Evolutionary conservation across 1,284 basidiomycete genomes (phyloP).

Genomic region (Ustilago hordei): DNA sequence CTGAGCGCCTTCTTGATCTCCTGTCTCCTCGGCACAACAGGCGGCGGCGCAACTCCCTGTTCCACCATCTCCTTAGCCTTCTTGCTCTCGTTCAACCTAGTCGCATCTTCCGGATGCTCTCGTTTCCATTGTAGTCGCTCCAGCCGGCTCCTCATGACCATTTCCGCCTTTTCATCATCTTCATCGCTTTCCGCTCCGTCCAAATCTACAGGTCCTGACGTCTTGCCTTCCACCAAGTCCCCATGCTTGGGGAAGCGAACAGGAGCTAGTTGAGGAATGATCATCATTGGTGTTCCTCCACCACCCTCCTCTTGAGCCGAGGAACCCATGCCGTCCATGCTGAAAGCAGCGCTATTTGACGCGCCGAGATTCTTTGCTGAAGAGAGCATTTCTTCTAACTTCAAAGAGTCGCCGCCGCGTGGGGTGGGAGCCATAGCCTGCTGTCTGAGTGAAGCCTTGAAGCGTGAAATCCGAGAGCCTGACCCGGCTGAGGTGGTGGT

Average conservation of each 20-base stretch:
- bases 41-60: slow-evolving; percentile 22
- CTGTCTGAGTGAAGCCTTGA: slow-evolving; percentile 49
- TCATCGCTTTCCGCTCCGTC: slow-evolving; percentile 58
- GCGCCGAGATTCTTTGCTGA: slow-evolving; percentile 46
- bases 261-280: slow-evolving; percentile 54
- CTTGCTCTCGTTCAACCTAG: slow-evolving; percentile 19
- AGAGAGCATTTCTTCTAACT: slow-evolving; percentile 41
- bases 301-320: background rate
- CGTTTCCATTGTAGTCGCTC: slow-evolving; percentile 42
- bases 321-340: slow-evolving; percentile 29
- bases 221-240: slow-evolving; percentile 34
- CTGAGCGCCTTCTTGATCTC: background rate
- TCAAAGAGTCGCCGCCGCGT: slow-evolving; percentile 8
- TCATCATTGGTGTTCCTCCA: slow-evolving; percentile 44
- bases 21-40: slow-evolving; percentile 8
- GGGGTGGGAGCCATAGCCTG: background rate
- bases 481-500: slow-evolving; percentile 12
- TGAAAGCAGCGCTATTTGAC: slow-evolving; percentile 9
- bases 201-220: slow-evolving; percentile 42
- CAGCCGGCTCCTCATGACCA: slow-evolving; percentile 55
- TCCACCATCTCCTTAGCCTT: slow-evolving; percentile 18
- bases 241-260: slow-evolving; percentile 52
- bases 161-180: slow-evolving; percentile 54
- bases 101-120: slow-evolving; percentile 37
- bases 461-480: slow-evolving; percentile 48